Evolutionary conservation across 1,284 basidiomycete genomes (phyloP).

Genomic region (Trametes versicolor): DNA sequence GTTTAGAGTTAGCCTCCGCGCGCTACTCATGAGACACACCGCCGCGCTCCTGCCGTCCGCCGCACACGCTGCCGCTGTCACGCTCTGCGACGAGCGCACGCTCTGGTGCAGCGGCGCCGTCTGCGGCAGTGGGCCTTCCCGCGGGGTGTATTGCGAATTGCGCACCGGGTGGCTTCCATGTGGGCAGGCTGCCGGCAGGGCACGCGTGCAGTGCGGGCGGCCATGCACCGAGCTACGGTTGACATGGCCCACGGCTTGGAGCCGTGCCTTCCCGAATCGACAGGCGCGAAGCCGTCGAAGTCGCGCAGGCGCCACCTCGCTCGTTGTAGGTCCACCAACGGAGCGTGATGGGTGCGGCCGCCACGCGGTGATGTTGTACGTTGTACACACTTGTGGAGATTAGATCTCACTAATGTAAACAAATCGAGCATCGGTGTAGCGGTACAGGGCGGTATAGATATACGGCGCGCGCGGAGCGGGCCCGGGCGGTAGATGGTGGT

Average conservation of each 20-base stretch:
- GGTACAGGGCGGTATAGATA: constrained; percentile 26
- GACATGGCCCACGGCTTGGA: background rate
- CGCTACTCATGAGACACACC: background rate
- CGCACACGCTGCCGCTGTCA: no score
- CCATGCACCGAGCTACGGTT: background rate
- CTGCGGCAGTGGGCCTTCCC: constrained; percentile 11
- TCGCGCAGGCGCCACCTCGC: constrained; percentile 25
- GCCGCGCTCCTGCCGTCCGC: constrained; percentile 8
- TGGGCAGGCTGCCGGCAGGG: constrained; percentile 13
- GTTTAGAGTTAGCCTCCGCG: constrained; percentile 27
- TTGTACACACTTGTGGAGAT: constrained; percentile 22
- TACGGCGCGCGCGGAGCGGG: constrained; percentile 14
- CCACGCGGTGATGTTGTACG: constrained; percentile 29
- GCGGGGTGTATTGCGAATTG: constrained; percentile 5
- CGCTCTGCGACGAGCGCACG: background rate
- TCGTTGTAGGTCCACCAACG: constrained; percentile 33
- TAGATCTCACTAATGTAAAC: constrained; percentile 28
- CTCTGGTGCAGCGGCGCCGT: background rate
- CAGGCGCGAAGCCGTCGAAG: constrained; percentile 14
- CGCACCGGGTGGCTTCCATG: constrained; percentile 8
- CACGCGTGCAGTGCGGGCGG: constrained; percentile 10
- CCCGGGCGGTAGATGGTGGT: constrained; percentile 17
- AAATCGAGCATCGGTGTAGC: constrained; percentile 18
- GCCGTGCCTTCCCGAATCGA: constrained; percentile 9
- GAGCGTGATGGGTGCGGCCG: constrained; percentile 30